Evolutionary conservation across 257 asterid genomes (phyloP).

Genomic region (Catharanthus roseus): DNA sequence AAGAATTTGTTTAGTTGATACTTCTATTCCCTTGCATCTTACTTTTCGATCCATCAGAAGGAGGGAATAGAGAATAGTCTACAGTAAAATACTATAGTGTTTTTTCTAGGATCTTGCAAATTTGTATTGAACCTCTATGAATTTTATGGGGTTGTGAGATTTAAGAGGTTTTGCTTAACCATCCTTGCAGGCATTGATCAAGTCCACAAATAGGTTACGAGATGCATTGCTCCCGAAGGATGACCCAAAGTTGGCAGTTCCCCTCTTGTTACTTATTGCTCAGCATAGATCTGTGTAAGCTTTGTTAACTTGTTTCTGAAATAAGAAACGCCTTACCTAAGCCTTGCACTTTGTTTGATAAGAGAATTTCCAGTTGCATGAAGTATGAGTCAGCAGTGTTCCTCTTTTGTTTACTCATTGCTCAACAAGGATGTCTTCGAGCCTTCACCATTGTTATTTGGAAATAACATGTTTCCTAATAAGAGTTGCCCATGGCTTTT

Average conservation of each 20-base stretch:
- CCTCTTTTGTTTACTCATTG: neutral
- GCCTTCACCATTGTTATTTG: neutral
- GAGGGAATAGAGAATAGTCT: neutral
- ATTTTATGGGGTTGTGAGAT: neutral
- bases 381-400: neutral
- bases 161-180: constrained; percentile 8
- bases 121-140: neutral
- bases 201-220: constrained; percentile 90
- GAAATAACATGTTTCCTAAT: neutral
- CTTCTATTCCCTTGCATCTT: neutral
- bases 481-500: neutral
- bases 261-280: constrained; percentile 88
- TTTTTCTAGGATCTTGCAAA: neutral
- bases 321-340: neutral
- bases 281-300: constrained; percentile 96
- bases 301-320: neutral
- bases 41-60: neutral
- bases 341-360: neutral
- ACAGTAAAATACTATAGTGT: neutral
- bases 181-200: constrained; percentile 74
- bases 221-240: constrained; percentile 91
- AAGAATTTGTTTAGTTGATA: neutral
- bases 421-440: neutral
- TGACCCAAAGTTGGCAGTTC: constrained; percentile 86
- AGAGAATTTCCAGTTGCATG: neutral